These are phyloP conservation scores for Colletotrichum melonis DNA, from an alignment of 2,329 filamentous ascomycete species.

Conservation along the genomic window DNA sequence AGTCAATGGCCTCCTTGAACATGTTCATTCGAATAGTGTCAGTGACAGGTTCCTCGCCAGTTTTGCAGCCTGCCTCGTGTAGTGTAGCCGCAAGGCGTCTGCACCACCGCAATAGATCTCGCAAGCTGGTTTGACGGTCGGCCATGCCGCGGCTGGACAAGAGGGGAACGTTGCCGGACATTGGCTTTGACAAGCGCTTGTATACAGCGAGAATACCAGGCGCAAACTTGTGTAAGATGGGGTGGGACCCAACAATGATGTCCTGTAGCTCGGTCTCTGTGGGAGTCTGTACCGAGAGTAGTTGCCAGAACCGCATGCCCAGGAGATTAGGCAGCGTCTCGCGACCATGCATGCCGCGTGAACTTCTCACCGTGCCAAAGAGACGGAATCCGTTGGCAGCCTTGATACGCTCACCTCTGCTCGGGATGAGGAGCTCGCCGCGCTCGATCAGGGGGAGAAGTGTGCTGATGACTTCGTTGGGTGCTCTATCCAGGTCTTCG, in stretches of 20 bases:
- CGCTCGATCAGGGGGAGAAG: conserved; percentile 92
- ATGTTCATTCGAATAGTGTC: conserved; percentile 83
- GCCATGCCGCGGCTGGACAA: conserved; percentile 58
- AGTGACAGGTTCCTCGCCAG: conserved; percentile 76
- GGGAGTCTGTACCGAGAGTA: conserved; percentile 76
- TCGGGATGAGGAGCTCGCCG: conserved; percentile 90
- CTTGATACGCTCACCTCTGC: conserved; percentile 84
- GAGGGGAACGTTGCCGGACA: conserved; percentile 37
- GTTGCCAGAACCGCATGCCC: conserved; percentile 87
- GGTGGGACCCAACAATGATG: conserved; percentile 78
- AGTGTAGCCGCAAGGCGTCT: conserved; percentile 78
- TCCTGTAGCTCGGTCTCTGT: conserved; percentile 76
- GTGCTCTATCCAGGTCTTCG: conserved; percentile 94
- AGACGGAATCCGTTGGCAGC: conserved; percentile 89
- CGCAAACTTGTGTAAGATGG: conserved; percentile 73
- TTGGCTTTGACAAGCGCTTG: conserved; percentile 60
- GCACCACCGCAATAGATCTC: conserved; percentile 94
- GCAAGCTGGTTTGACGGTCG: conserved; percentile 70
- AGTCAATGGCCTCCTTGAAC: conserved; percentile 93
- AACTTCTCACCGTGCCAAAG: conserved; percentile 89
- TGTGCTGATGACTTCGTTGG: conserved; percentile 93
- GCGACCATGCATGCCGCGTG: conserved; percentile 73
- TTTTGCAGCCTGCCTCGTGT: conserved; percentile 67
- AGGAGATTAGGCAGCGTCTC: conserved; percentile 80
- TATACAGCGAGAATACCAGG: conserved; percentile 71